Conservation (phyloP, 495 filamentous ascomycete genomes). For the Chaetomium fimeti region DNA sequence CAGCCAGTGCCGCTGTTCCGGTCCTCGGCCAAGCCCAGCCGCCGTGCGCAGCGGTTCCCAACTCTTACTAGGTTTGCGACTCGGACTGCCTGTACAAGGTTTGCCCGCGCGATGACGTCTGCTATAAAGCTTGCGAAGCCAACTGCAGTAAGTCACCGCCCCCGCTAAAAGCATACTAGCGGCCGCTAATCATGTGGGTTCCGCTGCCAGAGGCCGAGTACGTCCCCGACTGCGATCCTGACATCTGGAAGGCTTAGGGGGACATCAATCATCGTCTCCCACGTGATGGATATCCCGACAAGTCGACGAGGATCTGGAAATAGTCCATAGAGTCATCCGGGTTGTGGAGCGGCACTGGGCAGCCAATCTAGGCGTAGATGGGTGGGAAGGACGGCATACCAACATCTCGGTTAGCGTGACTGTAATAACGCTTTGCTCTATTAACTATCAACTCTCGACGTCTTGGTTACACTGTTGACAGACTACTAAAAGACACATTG, state of each 20-base stretch:
- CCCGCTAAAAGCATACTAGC: not conserved
- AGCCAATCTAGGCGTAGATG: too few relatives aligned
- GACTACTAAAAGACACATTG: too few relatives aligned
- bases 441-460: too few relatives aligned
- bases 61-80: constrained; percentile 12
- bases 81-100: constrained; percentile 21
- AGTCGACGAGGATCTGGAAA: too few relatives aligned
- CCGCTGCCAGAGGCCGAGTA: not conserved
- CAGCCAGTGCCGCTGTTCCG: not conserved
- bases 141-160: constrained; percentile 3
- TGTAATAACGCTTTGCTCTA: too few relatives aligned
- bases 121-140: not conserved
- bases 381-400: too few relatives aligned
- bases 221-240: constrained; percentile 13
- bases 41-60: not conserved
- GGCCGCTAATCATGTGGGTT: not conserved
- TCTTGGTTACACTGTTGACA: too few relatives aligned
- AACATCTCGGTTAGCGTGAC: too few relatives aligned
- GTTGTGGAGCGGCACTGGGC: too few relatives aligned
- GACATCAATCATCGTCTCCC: too few relatives aligned
- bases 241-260: not conserved
- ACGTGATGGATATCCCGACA: too few relatives aligned
- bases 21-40: not conserved
- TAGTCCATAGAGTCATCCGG: too few relatives aligned
- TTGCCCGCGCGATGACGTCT: constrained; percentile 3